Conservation (phyloP, 2,329 filamentous ascomycete species). For the Trichoderma gracile region DNA sequence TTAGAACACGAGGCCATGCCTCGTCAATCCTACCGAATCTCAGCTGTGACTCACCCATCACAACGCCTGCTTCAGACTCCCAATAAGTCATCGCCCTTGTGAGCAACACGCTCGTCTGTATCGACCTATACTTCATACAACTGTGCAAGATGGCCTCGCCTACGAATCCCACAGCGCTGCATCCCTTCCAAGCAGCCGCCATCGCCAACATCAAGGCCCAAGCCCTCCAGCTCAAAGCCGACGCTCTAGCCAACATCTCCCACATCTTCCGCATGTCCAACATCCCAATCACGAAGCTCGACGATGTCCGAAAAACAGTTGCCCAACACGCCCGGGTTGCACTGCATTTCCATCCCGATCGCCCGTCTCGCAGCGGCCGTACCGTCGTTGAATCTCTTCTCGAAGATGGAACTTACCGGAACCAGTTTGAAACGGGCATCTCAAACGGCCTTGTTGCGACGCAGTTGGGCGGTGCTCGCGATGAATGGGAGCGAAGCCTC, state of each 20-base stretch:
- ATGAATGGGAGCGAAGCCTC: conserved; percentile 26
- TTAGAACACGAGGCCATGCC: not conserved
- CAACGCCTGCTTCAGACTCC: not conserved
- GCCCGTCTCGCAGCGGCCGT: conserved; percentile 23
- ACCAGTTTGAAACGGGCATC: conserved; percentile 30
- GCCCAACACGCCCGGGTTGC: conserved; percentile 26
- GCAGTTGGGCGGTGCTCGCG: conserved; percentile 23
- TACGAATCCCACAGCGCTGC: not conserved
- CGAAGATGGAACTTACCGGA: conserved; percentile 27
- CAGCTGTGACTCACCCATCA: conserved; percentile 6
- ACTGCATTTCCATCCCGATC: conserved; percentile 31
- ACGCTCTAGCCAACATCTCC: conserved; percentile 3
- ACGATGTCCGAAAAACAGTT: conserved; percentile 2
- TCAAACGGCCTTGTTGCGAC: conserved; percentile 29
- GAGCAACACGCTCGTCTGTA: too few species aligned
- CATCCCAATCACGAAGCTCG: not conserved
- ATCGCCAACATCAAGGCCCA: conserved; percentile 19
- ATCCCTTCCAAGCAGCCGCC: conserved; percentile 15
- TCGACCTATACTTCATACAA: not conserved
- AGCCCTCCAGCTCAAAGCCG: not conserved
- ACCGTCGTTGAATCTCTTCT: conserved; percentile 26
- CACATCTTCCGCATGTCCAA: conserved; percentile 24
- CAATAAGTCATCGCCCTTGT: too few species aligned
- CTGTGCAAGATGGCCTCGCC: not conserved
- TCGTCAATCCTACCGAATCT: conserved; percentile 3